Conservation (phyloP, 2,329 filamentous ascomycete genomes). For the Cytospora piceicola region DNA sequence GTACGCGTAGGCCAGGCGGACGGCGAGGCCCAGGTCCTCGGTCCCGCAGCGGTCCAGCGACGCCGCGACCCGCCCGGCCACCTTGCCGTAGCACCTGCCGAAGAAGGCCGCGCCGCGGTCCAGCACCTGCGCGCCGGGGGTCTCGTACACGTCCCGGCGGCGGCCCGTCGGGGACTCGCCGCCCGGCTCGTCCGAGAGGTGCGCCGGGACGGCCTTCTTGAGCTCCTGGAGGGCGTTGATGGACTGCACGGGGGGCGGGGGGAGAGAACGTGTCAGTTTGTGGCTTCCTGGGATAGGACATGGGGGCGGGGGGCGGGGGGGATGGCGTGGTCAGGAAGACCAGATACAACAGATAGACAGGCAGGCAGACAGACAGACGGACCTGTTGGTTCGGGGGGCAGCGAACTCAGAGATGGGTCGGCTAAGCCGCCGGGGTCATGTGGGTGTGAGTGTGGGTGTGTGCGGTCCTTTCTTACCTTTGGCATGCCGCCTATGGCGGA, state of each 20-base stretch:
- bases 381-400: background rate
- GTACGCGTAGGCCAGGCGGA: conserved; percentile 53
- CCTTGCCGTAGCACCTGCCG: conserved; percentile 53
- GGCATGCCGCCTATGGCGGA: conserved; percentile 53
- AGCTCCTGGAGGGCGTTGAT: conserved; percentile 53
- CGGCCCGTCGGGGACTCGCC: conserved; percentile 45
- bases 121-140: conserved; percentile 43
- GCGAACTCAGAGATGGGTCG: background rate
- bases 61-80: conserved; percentile 51
- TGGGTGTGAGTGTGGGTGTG: background rate
- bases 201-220: conserved; percentile 47
- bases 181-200: conserved; percentile 46
- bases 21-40: conserved; percentile 53
- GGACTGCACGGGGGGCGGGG: conserved; percentile 37
- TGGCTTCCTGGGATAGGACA: background rate
- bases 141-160: conserved; percentile 44
- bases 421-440: conserved; percentile 12
- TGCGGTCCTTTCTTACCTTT: conserved; percentile 44
- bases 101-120: conserved; percentile 52
- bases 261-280: conserved; percentile 36
- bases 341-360: background rate
- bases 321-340: background rate
- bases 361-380: too few relatives aligned
- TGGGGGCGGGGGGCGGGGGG: background rate
- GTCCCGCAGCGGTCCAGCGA: conserved; percentile 54